A percentile compares a stretch with the other conserved stretches of the same genome.
Conservation (phyloP, 1,284 basidiomycete species). For the Ustilago curta region DNA sequence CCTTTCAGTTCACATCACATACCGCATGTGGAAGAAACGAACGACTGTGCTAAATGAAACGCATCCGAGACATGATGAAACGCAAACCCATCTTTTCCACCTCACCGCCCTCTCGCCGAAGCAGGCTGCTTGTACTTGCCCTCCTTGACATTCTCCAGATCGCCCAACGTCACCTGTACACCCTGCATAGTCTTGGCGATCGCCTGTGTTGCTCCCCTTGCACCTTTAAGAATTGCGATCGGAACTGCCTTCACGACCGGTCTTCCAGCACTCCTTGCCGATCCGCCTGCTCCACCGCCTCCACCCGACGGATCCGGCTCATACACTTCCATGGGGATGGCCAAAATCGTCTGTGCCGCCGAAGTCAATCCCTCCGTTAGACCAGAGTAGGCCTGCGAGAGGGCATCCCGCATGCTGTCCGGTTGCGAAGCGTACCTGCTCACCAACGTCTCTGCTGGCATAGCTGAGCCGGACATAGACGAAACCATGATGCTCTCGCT, state of each 20-base stretch:
- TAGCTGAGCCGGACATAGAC: conserved; percentile 9
- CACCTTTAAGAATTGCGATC: conserved; percentile 93
- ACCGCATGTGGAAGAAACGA: background rate
- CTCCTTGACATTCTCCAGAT: conserved; percentile 48
- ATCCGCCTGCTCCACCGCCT: conserved; percentile 57
- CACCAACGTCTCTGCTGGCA: conserved; percentile 69
- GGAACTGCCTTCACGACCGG: conserved; percentile 95
- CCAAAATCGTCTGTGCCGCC: conserved; percentile 96
- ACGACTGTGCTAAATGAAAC: background rate
- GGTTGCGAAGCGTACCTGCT: conserved; percentile 94
- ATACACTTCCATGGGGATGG: conserved; percentile 98
- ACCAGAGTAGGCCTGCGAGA: conserved; percentile 89
- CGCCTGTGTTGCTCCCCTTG: conserved; percentile 95
- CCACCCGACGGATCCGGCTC: conserved; percentile 74
- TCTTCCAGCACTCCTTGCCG: conserved; percentile 8
- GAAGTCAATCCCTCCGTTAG: conserved; percentile 77
- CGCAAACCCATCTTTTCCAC: background rate
- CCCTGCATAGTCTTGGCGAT: conserved; percentile 94
- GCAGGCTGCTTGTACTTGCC: conserved; percentile 58
- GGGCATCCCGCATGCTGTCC: conserved; percentile 81
- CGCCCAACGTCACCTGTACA: conserved; percentile 78
- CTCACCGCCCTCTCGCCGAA: background rate
- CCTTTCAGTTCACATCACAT: no score
- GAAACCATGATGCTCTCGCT: conserved; percentile 34
- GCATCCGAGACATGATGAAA: background rate